A percentile compares a stretch with the other conserved stretches of the same genome.
Conservation (phyloP, 1,139 yeast species). For the Sporopachydermia cereana region DNA sequence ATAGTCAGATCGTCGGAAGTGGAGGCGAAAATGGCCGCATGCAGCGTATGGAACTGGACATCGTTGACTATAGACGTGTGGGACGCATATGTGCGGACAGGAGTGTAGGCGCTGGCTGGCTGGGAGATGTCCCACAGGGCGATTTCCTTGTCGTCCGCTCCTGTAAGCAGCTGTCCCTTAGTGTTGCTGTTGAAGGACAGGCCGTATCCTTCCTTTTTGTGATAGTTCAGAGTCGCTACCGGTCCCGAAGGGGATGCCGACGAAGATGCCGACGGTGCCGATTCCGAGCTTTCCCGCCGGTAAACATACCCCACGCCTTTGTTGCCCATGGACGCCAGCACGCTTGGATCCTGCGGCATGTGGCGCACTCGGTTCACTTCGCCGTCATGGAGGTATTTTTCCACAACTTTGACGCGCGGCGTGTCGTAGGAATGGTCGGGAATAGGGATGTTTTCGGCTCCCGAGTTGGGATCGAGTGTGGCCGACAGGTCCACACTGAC, state of each 20-base stretch:
- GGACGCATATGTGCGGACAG: constrained; percentile 32
- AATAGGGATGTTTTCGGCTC: constrained; percentile 16
- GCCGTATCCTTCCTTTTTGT: constrained; percentile 56
- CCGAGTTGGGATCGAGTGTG: constrained; percentile 24
- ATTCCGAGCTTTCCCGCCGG: constrained; percentile 38
- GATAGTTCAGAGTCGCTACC: constrained; percentile 36
- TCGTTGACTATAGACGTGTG: constrained; percentile 47
- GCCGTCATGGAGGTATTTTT: constrained; percentile 29
- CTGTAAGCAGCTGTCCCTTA: constrained; percentile 40
- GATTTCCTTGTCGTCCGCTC: constrained; percentile 54
- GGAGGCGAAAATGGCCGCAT: constrained; percentile 47
- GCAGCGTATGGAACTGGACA: constrained; percentile 38
- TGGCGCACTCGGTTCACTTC: constrained; percentile 78
- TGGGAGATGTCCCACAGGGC: constrained; percentile 52
- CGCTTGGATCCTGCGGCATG: constrained; percentile 58
- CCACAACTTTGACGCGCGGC: constrained; percentile 9
- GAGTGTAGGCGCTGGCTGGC: constrained; percentile 24
- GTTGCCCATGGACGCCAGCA: constrained; percentile 71
- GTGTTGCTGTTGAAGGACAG: constrained; percentile 47
- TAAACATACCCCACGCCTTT: constrained; percentile 64
- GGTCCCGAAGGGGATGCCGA: constrained; percentile 15
- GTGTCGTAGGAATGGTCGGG: constrained; percentile 18
- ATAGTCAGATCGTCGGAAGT: constrained; percentile 64
- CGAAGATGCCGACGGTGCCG: constrained; percentile 17
- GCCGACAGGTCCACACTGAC: constrained; percentile 64